Evolutionary conservation across 331 rosid species (phyloP).

Genomic region (Cydonia oblonga): DNA sequence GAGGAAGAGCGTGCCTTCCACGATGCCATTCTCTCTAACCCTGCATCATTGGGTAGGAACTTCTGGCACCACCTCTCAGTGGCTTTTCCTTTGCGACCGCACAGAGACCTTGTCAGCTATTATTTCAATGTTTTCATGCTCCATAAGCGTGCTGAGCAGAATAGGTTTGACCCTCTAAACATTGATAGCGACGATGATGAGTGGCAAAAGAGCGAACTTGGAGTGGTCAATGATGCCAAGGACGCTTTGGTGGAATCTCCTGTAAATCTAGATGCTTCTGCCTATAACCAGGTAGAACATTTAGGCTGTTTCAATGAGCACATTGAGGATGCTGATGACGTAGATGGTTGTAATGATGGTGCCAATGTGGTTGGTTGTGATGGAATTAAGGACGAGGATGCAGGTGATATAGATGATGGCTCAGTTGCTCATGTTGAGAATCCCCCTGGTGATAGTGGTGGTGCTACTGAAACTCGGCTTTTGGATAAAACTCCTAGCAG

Average conservation of each 20-base stretch:
- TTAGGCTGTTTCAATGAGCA: constrained; percentile 7
- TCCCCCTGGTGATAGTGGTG: constrained; percentile 1
- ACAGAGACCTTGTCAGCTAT: constrained; percentile 26
- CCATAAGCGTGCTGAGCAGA: constrained; percentile 24
- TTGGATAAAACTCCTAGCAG: neutral
- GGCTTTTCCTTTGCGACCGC: constrained; percentile 21
- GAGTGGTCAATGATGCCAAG: neutral
- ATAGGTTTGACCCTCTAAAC: constrained; percentile 18
- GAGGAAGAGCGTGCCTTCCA: constrained; percentile 26
- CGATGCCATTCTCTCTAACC: constrained; percentile 23
- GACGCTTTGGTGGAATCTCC: constrained; percentile 26
- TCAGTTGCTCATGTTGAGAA: constrained; percentile 1
- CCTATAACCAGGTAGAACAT: constrained; percentile 5
- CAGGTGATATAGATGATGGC: constrained; percentile 19
- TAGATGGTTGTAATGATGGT: neutral
- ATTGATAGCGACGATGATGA: constrained; percentile 33
- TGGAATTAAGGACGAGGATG: constrained; percentile 15
- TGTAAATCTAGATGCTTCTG: constrained; percentile 3
- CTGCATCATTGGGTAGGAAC: constrained; percentile 22
- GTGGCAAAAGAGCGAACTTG: constrained; percentile 19
- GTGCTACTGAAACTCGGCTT: neutral
- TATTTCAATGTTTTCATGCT: constrained; percentile 32
- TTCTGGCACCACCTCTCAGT: constrained; percentile 18
- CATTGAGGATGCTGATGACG: constrained; percentile 15
- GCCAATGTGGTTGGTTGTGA: neutral